Evolutionary conservation across 2,329 filamentous ascomycete species (phyloP).

Genomic region (Huntiella savannae): DNA sequence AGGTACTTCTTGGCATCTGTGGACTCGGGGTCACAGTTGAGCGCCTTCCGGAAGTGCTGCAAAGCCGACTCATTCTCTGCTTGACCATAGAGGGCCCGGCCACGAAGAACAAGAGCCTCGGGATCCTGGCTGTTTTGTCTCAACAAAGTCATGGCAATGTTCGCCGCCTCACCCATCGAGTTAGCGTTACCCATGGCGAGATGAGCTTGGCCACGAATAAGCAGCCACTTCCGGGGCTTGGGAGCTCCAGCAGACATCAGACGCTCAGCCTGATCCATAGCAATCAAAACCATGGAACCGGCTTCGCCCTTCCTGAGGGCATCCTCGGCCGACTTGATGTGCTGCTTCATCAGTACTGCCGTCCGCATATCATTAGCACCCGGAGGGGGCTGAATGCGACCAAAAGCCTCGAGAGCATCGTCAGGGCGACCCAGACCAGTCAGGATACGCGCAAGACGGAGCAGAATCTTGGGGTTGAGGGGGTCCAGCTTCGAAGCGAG

Average conservation of each 20-base stretch:
- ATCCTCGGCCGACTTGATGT: conserved; percentile 63
- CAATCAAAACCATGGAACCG: conserved; percentile 81
- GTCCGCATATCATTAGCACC: conserved; percentile 69
- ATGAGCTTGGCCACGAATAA: conserved; percentile 82
- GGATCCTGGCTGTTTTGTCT: conserved; percentile 79
- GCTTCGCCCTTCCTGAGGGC: conserved; percentile 55
- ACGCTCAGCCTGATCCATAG: conserved; percentile 75
- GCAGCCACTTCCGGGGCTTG: conserved; percentile 79
- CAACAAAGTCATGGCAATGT: conserved; percentile 73
- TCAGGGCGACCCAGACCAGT: conserved; percentile 70
- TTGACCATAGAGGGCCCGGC: conserved; percentile 70
- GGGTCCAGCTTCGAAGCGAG: conserved; percentile 68
- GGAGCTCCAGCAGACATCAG: conserved; percentile 55
- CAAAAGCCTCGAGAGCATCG: conserved; percentile 69
- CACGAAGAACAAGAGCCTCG: conserved; percentile 78
- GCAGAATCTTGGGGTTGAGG: conserved; percentile 68
- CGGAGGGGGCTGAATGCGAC: conserved; percentile 58
- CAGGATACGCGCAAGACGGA: conserved; percentile 77
- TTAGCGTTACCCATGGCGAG: conserved; percentile 84
- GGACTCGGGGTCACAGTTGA: conserved; percentile 83
- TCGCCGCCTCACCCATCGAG: conserved; percentile 76
- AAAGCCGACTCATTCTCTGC: conserved; percentile 92
- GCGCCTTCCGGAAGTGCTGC: conserved; percentile 75
- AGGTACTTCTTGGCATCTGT: conserved; percentile 75
- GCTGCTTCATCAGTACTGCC: conserved; percentile 69